Evolutionary conservation across 2,329 filamentous ascomycete species (phyloP).

Genomic region (Nothopassalora personata): DNA sequence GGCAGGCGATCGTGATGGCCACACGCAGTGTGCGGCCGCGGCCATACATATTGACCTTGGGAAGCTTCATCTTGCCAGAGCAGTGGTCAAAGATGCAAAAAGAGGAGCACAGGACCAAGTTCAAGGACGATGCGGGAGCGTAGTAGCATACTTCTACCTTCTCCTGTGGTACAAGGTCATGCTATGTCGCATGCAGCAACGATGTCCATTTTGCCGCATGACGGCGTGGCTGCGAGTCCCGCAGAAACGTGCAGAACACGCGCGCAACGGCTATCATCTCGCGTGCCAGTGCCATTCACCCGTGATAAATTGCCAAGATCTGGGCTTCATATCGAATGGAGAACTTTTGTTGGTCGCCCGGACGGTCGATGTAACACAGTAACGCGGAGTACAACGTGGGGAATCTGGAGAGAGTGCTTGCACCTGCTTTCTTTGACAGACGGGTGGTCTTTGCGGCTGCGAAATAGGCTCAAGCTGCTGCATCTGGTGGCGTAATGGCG

Average conservation of each 20-base stretch:
- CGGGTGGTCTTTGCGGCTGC: background rate
- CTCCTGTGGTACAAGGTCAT: background rate
- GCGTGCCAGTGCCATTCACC: background rate
- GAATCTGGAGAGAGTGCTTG: background rate
- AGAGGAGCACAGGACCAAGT: too few relatives aligned
- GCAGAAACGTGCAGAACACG: background rate
- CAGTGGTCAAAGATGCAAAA: background rate
- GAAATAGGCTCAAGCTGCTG: background rate
- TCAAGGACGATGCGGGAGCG: too few relatives aligned
- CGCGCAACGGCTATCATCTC: background rate
- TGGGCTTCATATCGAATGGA: background rate
- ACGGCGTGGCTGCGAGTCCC: background rate
- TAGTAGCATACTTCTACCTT: background rate
- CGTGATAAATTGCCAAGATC: background rate
- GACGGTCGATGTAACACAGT: background rate
- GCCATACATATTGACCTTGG: constrained; percentile 27
- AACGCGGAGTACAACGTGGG: background rate
- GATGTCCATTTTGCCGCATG: background rate
- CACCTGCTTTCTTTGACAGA: background rate
- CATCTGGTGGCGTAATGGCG: background rate
- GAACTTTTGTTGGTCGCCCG: background rate
- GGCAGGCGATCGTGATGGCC: constrained; percentile 31
- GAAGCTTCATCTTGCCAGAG: constrained; percentile 11
- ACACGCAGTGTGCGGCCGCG: constrained; percentile 25
- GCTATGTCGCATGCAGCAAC: background rate